These are phyloP conservation scores for Piper longum DNA, from an alignment of 164 flowering plant genomes.

Conservation along the genomic window DNA sequence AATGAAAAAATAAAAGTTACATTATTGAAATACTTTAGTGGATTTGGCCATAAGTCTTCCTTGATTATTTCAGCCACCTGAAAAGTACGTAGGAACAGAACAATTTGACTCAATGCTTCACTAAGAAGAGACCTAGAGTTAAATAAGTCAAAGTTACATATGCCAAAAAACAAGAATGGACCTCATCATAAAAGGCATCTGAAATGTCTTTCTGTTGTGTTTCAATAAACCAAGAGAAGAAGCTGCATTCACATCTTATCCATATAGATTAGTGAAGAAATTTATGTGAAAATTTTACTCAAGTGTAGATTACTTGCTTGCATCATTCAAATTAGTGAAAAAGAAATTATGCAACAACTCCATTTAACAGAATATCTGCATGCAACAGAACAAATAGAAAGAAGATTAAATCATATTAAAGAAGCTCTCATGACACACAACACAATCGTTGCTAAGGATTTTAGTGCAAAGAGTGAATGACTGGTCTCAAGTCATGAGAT, in stretches of 20 bases:
- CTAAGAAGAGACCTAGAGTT: not conserved
- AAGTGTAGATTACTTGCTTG: no score
- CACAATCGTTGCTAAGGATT: no score
- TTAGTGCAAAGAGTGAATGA: no score
- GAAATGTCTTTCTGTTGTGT: conserved; percentile 22
- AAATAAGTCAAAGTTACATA: not conserved
- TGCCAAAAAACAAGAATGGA: not conserved
- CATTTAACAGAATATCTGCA: no score
- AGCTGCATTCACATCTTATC: conserved; percentile 19
- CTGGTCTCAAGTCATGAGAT: no score
- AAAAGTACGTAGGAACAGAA: not conserved
- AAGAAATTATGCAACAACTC: no score
- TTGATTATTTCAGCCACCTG: conserved; percentile 45
- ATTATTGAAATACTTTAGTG: conserved; percentile 39
- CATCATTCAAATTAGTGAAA: no score
- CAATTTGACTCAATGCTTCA: not conserved
- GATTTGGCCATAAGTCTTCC: conserved; percentile 51
- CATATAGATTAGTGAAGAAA: not conserved
- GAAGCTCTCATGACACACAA: no score
- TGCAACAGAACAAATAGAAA: no score
- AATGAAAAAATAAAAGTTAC: conserved; percentile 12
- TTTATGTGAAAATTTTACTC: no score
- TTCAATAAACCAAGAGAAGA: conserved; percentile 40
- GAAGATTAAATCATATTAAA: no score
- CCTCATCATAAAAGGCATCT: conserved; percentile 37